These are phyloP conservation scores for Centella asiatica DNA, from an alignment of 129 eudicot genomes.

Conservation along the genomic window DNA sequence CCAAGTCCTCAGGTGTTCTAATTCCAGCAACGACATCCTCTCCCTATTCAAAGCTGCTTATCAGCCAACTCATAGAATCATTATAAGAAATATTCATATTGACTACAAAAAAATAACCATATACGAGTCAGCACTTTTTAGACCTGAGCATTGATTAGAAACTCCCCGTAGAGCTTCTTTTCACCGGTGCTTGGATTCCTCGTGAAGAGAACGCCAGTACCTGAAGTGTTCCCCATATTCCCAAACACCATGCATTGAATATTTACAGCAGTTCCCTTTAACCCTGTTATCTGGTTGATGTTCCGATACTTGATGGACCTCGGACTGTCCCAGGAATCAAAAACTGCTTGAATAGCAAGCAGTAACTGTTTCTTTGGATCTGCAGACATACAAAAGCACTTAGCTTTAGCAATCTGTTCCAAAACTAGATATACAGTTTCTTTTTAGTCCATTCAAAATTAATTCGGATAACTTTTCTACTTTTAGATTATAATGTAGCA, in stretches of 20 bases:
- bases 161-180: constrained; percentile 94
- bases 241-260: constrained; percentile 97
- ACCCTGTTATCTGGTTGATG: constrained; percentile 84
- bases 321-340: constrained; percentile 98
- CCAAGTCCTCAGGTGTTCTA: constrained; percentile 89
- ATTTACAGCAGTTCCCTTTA: constrained; percentile 96
- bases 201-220: constrained; percentile 96
- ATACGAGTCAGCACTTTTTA: not conserved
- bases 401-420: too few species aligned
- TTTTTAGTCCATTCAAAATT: too few species aligned
- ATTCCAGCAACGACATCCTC: constrained; percentile 99
- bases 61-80: constrained; percentile 20
- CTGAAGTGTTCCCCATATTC: constrained; percentile 98
- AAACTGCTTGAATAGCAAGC: constrained; percentile 87
- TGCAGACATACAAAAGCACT: constrained; percentile 18
- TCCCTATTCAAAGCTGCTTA: constrained; percentile 51
- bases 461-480: too few species aligned
- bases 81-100: not conserved
- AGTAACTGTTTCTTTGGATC: constrained; percentile 81
- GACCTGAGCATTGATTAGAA: constrained; percentile 92
- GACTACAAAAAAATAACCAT: not conserved
- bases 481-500: too few species aligned
- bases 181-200: constrained; percentile 99
- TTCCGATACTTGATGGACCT: constrained; percentile 83
- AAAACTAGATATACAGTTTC: too few species aligned